phyloP scores from a whole-genome alignment of 257 asterid species.

The Nicotiana benthamiana region DNA sequence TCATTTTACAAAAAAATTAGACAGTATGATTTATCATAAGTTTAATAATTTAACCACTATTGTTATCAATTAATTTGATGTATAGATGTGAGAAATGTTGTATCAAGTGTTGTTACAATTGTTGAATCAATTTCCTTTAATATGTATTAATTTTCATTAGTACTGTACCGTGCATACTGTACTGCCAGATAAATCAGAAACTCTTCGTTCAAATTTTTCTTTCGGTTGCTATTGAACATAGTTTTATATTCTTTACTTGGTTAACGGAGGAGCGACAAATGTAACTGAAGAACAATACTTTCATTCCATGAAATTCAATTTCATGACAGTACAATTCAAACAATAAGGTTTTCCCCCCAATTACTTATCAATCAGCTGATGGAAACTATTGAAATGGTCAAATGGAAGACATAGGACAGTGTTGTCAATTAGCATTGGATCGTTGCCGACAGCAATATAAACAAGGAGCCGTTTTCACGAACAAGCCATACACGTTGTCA shows the following conservation, averaged over 20 bases:
- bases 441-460: background rate
- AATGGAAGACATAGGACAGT: no score
- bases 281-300: background rate
- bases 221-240: background rate
- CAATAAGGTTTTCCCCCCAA: background rate
- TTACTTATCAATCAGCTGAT: background rate
- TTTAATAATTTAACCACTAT: background rate
- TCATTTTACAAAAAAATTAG: no score
- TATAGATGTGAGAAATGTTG: no score
- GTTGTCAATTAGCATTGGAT: no score
- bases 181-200: no score
- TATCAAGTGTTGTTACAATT: no score
- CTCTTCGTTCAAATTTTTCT: background rate
- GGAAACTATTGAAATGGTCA: background rate
- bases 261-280: background rate
- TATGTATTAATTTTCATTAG: background rate
- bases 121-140: no score
- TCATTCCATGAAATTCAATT: background rate
- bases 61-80: background rate
- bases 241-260: no score
- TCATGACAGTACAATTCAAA: background rate
- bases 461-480: background rate
- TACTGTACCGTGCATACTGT: no score
- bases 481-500: background rate
- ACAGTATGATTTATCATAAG: no score